Base-by-base conservation (phyloP, 176 grass and related monocot genomes). In the Sorghum bicolor region DNA sequence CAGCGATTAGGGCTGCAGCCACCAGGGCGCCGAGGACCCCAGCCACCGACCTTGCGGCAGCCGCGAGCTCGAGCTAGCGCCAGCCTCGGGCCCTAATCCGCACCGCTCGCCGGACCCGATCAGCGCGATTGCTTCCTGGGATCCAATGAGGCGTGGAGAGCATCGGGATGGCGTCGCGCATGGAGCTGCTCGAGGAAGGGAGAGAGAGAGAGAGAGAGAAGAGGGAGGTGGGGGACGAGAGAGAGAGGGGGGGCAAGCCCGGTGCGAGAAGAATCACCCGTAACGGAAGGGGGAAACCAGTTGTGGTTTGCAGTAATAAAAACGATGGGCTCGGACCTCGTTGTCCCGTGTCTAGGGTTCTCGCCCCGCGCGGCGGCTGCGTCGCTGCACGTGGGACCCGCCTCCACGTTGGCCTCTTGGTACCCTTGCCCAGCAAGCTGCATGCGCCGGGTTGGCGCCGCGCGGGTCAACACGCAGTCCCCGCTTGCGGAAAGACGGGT, bases 291-390 rank as follows among this genome's bases (percentile, higher is more conserved):
- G 34, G 25, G 25, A 33, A 85, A 85, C 62, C 63, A n/a, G 85
- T 24, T 31, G 71, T 8, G 10, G 22, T 5, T 17, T 0, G 31
- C 69, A 74, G 57, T 74, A 65, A 75, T 65, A 74, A 63, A 24
- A 63, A 24, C 38, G 70, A 16, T 44, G 63, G 83, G 64, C 24
- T 58, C 19, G 10, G 47, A 12, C 16, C 29, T 19, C 74, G 26
- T 28, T 11, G 61, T 26, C 60, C 39, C 60, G 40, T 47, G 76
- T 69, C 38, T 74, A 80, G 84, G 84, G 84, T 80, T 86, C 77
- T 66, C 77, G 58, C 68, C 77, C 57, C 68, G 31, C 68, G 41
- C 62, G 67, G 76, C 76, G 84, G 69, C 77, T 40, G 84, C 31
- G 55, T 85, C 66, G 53, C 83, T 85, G 84, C 76, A 73, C 52